Percentiles rank a stretch among this genome's conserved stretches.
These are phyloP conservation scores for Schizosaccharomyces octosporus DNA, from an alignment of 805 yeast genomes.

Conservation along the genomic window DNA sequence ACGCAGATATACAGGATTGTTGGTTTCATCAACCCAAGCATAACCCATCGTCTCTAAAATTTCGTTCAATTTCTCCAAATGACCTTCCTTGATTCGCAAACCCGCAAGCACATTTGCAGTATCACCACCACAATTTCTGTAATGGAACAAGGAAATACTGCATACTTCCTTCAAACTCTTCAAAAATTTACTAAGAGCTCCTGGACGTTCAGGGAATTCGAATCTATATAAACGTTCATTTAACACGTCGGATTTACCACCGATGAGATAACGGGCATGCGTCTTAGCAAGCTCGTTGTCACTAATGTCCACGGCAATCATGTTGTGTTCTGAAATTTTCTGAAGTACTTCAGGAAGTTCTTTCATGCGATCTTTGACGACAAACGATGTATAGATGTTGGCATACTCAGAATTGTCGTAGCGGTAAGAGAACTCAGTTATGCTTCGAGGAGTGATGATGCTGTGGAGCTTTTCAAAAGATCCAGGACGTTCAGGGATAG, in stretches of 20 bases:
- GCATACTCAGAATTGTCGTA: constrained; percentile 30
- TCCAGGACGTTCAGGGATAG: constrained; percentile 84
- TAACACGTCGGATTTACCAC: constrained; percentile 55
- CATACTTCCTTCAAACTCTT: constrained; percentile 47
- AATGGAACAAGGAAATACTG: constrained; percentile 88
- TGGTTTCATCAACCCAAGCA: constrained; percentile 54
- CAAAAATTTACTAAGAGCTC: constrained; percentile 67
- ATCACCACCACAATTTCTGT: constrained; percentile 91
- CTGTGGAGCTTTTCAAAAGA: constrained; percentile 57
- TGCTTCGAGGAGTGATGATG: constrained; percentile 62
- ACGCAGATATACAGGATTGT: constrained; percentile 62
- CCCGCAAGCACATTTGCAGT: constrained; percentile 84
- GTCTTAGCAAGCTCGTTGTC: constrained; percentile 86
- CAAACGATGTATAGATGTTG: constrained; percentile 66
- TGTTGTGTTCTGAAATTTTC: constrained; percentile 22
- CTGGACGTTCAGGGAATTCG: constrained; percentile 95
- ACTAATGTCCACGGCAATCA: constrained; percentile 50
- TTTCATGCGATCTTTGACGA: constrained; percentile 43
- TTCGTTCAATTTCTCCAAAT: constrained; percentile 34
- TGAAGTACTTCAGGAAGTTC: constrained; percentile 45
- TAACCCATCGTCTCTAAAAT: constrained; percentile 56
- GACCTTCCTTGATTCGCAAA: constrained; percentile 54
- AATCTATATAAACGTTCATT: constrained; percentile 62
- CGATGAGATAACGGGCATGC: constrained; percentile 88
- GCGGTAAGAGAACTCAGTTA: constrained; percentile 88